A percentile compares a stretch with the other conserved stretches of the same genome.
Evolutionary conservation across 352 stramenopile species (phyloP).

Genomic region (Phytophthora chlamydospora): DNA sequence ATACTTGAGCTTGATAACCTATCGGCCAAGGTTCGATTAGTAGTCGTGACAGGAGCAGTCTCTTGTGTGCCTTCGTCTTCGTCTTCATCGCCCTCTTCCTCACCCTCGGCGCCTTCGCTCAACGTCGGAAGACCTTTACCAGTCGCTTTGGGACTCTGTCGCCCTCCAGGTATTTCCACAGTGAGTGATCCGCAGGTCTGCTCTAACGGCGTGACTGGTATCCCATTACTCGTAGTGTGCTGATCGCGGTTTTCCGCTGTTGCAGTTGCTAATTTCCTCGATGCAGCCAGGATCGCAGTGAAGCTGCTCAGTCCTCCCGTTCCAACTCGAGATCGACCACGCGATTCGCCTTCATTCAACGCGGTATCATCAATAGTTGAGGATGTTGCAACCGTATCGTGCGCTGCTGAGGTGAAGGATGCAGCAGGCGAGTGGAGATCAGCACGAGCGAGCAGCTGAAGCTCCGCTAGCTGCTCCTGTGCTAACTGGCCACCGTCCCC

Average conservation of each 20-base stretch:
- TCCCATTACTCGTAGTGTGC: background rate
- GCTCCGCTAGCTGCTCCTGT: conserved; percentile 50
- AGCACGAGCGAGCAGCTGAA: conserved; percentile 48
- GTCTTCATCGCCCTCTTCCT: conserved; percentile 25
- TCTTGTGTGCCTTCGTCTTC: conserved; percentile 34
- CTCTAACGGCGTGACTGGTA: conserved; percentile 6
- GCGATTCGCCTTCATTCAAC: conserved; percentile 8
- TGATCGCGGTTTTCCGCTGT: background rate
- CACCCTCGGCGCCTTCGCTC: conserved; percentile 19
- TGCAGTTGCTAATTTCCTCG: conserved; percentile 22
- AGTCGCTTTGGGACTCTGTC: conserved; percentile 4
- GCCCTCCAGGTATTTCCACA: conserved; percentile 1
- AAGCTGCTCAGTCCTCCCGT: conserved; percentile 28
- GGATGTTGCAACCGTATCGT: background rate
- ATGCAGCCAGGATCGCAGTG: conserved; percentile 24
- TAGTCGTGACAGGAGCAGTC: conserved; percentile 6
- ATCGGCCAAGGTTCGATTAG: conserved; percentile 1
- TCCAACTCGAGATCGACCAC: conserved; percentile 1
- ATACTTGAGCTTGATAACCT: conserved; percentile 10
- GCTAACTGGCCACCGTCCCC: conserved; percentile 12
- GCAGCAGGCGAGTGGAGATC: conserved; percentile 30
- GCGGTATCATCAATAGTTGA: background rate
- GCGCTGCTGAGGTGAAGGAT: conserved; percentile 6
- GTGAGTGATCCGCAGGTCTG: background rate
- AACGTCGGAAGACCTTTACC: conserved; percentile 25